Evolutionary conservation across 768 basidiomycete genomes (phyloP).

Genomic region (Sistotremastrum suecicum): DNA sequence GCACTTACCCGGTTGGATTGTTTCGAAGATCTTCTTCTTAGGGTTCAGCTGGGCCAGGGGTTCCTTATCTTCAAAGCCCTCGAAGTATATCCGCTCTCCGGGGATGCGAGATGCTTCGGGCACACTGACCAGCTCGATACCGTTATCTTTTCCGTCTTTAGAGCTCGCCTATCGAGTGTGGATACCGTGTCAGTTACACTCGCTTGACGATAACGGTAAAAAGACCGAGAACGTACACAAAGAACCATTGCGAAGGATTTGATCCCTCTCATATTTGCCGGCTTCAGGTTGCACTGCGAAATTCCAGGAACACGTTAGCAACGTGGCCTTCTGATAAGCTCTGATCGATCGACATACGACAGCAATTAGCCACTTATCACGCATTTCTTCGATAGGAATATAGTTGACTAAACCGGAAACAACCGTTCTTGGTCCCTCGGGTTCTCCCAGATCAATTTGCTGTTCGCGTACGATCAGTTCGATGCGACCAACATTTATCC

Average conservation of each 20-base stretch:
- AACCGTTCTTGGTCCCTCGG: conserved; percentile 87
- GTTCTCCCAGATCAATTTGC: conserved; percentile 96
- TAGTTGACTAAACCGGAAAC: conserved; percentile 96
- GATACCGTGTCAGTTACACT: conserved; percentile 2
- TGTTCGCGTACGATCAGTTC: conserved; percentile 27
- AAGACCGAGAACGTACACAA: conserved; percentile 36
- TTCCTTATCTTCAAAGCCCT: conserved; percentile 62
- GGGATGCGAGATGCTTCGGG: conserved; percentile 65
- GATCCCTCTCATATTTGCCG: conserved; percentile 91
- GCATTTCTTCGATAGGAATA: conserved; percentile 90
- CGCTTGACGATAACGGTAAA: not conserved
- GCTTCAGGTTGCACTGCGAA: conserved; percentile 79
- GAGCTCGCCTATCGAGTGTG: conserved; percentile 59
- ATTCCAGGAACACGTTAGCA: not conserved
- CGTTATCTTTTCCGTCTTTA: conserved; percentile 79
- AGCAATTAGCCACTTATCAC: conserved; percentile 65
- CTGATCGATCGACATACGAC: conserved; percentile 36
- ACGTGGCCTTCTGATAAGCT: conserved; percentile 9
- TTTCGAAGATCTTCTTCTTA: conserved; percentile 98
- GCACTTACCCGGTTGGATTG: conserved; percentile 70
- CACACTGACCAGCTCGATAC: conserved; percentile 84
- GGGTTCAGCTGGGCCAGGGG: conserved; percentile 85
- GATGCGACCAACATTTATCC: conserved; percentile 7
- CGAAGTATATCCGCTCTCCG: conserved; percentile 91
- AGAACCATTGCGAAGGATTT: conserved; percentile 99